Evolutionary conservation across 495 filamentous ascomycete species (phyloP).

Genomic region (Aspergillus saccharolyticus): DNA sequence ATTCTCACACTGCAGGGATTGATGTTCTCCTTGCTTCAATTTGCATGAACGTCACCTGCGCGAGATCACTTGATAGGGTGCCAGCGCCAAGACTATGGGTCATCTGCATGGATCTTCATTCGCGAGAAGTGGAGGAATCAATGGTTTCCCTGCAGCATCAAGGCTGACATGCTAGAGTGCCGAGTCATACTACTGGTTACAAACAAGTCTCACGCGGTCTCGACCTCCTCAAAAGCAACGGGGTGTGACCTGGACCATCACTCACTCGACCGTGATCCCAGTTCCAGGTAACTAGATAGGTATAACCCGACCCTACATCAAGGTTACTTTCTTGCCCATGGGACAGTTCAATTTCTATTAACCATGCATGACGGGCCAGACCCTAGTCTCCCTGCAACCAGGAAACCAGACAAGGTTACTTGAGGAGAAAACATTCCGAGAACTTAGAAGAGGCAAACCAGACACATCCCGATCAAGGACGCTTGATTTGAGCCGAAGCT

Average conservation of each 20-base stretch:
- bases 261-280: neutral
- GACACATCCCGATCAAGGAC: neutral
- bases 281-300: neutral
- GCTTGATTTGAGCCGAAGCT: neutral
- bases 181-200: neutral
- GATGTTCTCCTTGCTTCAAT: too few relatives aligned
- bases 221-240: neutral
- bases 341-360: neutral
- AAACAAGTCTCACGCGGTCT: conserved; percentile 3
- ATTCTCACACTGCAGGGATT: too few relatives aligned
- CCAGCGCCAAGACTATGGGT: neutral
- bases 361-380: neutral
- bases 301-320: neutral
- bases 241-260: conserved; percentile 6
- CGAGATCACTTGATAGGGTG: neutral
- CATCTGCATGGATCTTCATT: neutral
- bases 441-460: neutral
- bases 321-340: conserved; percentile 2
- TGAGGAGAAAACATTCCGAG: neutral
- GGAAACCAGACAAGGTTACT: neutral
- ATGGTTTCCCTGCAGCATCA: neutral
- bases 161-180: neutral
- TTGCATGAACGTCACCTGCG: neutral
- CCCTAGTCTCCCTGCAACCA: neutral
- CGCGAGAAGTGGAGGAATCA: neutral